Percentiles rank a stretch among this genome's conserved stretches.
Evolutionary conservation across 2,329 filamentous ascomycete species (phyloP).

Genomic region (Ascochyta fabae): DNA sequence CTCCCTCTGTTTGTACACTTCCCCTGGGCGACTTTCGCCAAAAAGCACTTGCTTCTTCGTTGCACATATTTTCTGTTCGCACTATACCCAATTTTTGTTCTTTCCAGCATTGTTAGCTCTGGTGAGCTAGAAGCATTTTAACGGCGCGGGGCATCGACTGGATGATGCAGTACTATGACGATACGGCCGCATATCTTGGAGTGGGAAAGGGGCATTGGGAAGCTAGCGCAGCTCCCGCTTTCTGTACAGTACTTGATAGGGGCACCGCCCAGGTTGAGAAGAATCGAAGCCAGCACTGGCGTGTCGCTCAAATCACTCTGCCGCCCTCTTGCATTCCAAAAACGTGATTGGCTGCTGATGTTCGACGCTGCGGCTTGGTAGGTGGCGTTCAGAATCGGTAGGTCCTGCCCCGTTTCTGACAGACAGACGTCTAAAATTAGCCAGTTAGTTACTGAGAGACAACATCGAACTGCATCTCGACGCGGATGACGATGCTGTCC

Average conservation of each 20-base stretch:
- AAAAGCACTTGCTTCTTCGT: constrained; percentile 42
- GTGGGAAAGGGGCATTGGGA: constrained; percentile 30
- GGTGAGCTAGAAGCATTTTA: constrained; percentile 29
- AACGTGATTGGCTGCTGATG: constrained; percentile 12
- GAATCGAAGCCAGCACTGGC: constrained; percentile 35
- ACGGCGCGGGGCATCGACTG: constrained; percentile 33
- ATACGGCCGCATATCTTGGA: constrained; percentile 10
- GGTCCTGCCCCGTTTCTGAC: constrained; percentile 18
- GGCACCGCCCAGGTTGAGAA: constrained; percentile 26
- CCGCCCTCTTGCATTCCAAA: constrained; percentile 5
- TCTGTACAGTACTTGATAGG: constrained; percentile 40
- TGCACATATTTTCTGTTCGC: constrained; percentile 47
- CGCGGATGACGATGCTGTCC: constrained; percentile 14
- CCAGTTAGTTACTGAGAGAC: constrained; percentile 3
- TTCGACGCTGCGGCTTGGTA: constrained; percentile 12
- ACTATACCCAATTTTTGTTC: constrained; percentile 51
- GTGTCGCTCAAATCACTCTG: constrained; percentile 27
- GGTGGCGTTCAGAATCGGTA: constrained; percentile 20
- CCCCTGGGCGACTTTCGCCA: constrained; percentile 17
- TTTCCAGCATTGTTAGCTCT: constrained; percentile 39
- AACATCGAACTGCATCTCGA: constrained; percentile 23
- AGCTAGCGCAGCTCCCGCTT: constrained; percentile 46
- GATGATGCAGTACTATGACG: constrained; percentile 33
- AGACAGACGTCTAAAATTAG: constrained; percentile 29
- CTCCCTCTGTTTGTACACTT: constrained; percentile 41